These are phyloP conservation scores for Diaporthe ampelina DNA, from an alignment of 2,329 filamentous ascomycete species.

Conservation along the genomic window DNA sequence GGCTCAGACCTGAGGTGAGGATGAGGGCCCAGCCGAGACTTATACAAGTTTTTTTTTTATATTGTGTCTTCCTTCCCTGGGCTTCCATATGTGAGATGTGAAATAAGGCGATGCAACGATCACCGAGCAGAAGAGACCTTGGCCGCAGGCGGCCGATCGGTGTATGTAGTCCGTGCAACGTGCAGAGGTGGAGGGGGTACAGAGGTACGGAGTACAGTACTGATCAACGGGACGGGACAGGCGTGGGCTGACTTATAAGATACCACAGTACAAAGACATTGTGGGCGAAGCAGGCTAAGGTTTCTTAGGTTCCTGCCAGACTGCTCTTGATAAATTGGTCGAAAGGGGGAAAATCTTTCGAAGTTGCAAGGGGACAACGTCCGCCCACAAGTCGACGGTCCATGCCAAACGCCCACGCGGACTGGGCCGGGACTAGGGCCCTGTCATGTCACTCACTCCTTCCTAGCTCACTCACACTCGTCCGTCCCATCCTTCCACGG, in stretches of 20 bases:
- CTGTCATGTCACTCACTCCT: slow-evolving; percentile 11
- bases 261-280: slow-evolving; percentile 1
- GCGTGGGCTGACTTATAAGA: slow-evolving; percentile 9
- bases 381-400: background rate
- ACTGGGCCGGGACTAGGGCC: slow-evolving; percentile 30
- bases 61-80: background rate
- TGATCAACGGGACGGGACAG: slow-evolving; percentile 30
- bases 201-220: background rate
- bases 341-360: slow-evolving; percentile 22
- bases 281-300: slow-evolving; percentile 12
- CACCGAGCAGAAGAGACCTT: slow-evolving; percentile 15
- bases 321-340: slow-evolving; percentile 7
- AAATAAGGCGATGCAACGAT: slow-evolving; percentile 34
- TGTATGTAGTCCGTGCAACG: slow-evolving; percentile 36
- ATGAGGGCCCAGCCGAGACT: slow-evolving; percentile 22
- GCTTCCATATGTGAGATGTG: slow-evolving; percentile 24
- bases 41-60: slow-evolving; percentile 26
- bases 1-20: background rate
- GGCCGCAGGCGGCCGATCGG: slow-evolving; percentile 31
- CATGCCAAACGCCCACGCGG: slow-evolving; percentile 21
- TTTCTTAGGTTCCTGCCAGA: slow-evolving; percentile 13
- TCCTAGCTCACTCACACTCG: background rate
- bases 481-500: slow-evolving; percentile 3
- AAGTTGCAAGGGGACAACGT: slow-evolving; percentile 4
- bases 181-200: slow-evolving; percentile 15